Conservation (phyloP, 2,329 filamentous ascomycete species). For the Blastomyces parvus region DNA sequence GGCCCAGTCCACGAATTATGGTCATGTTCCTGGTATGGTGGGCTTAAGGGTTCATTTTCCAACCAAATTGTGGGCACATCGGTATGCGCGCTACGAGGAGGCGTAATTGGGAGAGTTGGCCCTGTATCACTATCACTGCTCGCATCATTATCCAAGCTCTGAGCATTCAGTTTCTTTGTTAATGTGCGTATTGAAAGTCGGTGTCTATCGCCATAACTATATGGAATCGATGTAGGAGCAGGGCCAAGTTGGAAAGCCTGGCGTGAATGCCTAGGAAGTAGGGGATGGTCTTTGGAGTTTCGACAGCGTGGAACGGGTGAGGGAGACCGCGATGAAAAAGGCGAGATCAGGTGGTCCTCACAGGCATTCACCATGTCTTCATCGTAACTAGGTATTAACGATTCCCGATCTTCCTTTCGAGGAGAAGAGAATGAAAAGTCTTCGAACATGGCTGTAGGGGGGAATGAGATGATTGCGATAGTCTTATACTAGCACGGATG, state of each 20-base stretch:
- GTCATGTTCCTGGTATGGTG: background rate
- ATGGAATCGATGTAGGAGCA: slow-evolving; percentile 37
- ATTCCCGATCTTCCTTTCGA: slow-evolving; percentile 19
- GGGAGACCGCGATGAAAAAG: slow-evolving; percentile 35
- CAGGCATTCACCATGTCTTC: slow-evolving; percentile 29
- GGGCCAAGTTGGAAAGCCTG: slow-evolving; percentile 29
- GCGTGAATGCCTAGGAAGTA: slow-evolving; percentile 24
- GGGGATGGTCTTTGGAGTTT: slow-evolving; percentile 23
- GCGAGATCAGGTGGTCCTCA: slow-evolving; percentile 32
- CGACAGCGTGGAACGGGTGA: slow-evolving; percentile 27
- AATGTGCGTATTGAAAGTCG: slow-evolving; percentile 33
- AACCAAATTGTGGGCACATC: slow-evolving; percentile 18
- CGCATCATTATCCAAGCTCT: slow-evolving; percentile 26
- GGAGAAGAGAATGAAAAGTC: slow-evolving; percentile 35
- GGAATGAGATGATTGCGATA: background rate
- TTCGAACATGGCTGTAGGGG: slow-evolving; percentile 29
- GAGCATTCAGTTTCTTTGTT: slow-evolving; percentile 34
- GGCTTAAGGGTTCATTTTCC: slow-evolving; percentile 3
- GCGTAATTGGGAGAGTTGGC: slow-evolving; percentile 19
- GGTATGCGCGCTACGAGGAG: slow-evolving; percentile 11
- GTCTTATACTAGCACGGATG: too few relatives aligned
- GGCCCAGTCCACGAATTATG: background rate
- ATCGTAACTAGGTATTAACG: slow-evolving; percentile 22
- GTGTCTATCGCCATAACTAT: slow-evolving; percentile 31
- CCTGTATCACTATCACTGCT: slow-evolving; percentile 16